These are phyloP conservation scores for Kurtzmaniella quercitrusa DNA, from an alignment of 1,139 yeast species.

Conservation along the genomic window DNA sequence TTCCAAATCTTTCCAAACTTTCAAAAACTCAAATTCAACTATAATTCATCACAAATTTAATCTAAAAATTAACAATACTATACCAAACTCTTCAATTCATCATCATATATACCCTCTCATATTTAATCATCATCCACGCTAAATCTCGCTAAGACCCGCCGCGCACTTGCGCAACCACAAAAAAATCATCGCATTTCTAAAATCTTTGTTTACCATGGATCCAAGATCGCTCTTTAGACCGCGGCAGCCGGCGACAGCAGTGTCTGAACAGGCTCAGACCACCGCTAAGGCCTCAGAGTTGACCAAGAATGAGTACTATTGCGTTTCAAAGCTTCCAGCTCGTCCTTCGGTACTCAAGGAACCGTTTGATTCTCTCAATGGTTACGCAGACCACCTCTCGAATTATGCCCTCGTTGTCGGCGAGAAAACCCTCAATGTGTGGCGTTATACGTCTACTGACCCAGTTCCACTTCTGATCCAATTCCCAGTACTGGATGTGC, in stretches of 20 bases:
- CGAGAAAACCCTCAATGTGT: slow-evolving; percentile 53
- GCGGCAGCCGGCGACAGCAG: slow-evolving; percentile 8
- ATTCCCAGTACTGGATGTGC: slow-evolving; percentile 34
- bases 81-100: too few species aligned
- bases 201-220: slow-evolving; percentile 1
- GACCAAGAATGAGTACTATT: slow-evolving; percentile 57
- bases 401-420: slow-evolving; percentile 54
- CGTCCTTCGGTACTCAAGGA: slow-evolving; percentile 42
- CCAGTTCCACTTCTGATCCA: slow-evolving; percentile 54
- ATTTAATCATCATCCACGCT: too few species aligned
- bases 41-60: too few species aligned
- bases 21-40: too few species aligned
- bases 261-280: background rate
- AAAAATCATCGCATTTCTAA: background rate
- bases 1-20: too few species aligned
- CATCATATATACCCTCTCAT: too few species aligned
- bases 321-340: slow-evolving; percentile 59
- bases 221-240: slow-evolving; percentile 13
- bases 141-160: too few species aligned
- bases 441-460: slow-evolving; percentile 66
- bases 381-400: slow-evolving; percentile 51
- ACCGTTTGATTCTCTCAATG: slow-evolving; percentile 29
- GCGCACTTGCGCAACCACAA: too few species aligned
- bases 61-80: too few species aligned
- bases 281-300: slow-evolving; percentile 35